These are phyloP conservation scores for Vishniacozyma victoriae DNA, from an alignment of 768 basidiomycete species.

Conservation along the genomic window DNA sequence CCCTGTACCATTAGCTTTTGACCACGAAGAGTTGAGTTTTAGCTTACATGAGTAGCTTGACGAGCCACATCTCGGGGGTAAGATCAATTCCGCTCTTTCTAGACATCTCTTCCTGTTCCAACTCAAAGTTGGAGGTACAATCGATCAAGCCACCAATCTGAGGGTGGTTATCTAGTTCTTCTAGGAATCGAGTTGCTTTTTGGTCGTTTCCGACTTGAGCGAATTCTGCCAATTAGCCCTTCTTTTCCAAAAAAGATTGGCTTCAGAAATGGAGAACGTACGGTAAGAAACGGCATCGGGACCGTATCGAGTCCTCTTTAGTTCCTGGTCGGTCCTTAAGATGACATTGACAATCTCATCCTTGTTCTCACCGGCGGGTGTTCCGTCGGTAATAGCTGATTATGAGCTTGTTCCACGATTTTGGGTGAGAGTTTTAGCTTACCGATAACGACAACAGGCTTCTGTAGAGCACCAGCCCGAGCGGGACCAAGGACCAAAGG, in stretches of 20 bases:
- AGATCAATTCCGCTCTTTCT: slow-evolving; percentile 39
- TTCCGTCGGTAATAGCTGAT: slow-evolving; percentile 36
- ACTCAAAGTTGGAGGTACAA: slow-evolving; percentile 41
- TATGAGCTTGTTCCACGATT: background rate
- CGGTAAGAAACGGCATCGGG: slow-evolving; percentile 47
- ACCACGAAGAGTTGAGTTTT: background rate
- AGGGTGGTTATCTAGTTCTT: slow-evolving; percentile 46
- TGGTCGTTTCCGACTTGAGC: slow-evolving; percentile 46
- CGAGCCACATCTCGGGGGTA: slow-evolving; percentile 45
- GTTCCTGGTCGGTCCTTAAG: slow-evolving; percentile 35
- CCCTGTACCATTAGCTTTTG: slow-evolving; percentile 13
- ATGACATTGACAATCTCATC: slow-evolving; percentile 46
- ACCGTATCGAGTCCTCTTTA: slow-evolving; percentile 39
- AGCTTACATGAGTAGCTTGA: slow-evolving; percentile 34
- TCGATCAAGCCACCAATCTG: slow-evolving; percentile 48
- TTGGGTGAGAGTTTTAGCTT: slow-evolving; percentile 9
- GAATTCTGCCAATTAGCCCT: slow-evolving; percentile 19
- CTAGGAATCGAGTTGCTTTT: slow-evolving; percentile 47
- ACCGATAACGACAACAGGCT: slow-evolving; percentile 49
- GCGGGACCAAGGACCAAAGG: slow-evolving; percentile 49
- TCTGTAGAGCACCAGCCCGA: slow-evolving; percentile 39
- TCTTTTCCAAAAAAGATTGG: background rate
- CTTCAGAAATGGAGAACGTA: slow-evolving; percentile 9
- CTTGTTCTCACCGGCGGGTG: slow-evolving; percentile 37
- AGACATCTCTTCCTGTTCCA: slow-evolving; percentile 43